These are phyloP conservation scores for Diaporthe citriasiana DNA, from an alignment of 2,329 filamentous ascomycete genomes.

Conservation along the genomic window DNA sequence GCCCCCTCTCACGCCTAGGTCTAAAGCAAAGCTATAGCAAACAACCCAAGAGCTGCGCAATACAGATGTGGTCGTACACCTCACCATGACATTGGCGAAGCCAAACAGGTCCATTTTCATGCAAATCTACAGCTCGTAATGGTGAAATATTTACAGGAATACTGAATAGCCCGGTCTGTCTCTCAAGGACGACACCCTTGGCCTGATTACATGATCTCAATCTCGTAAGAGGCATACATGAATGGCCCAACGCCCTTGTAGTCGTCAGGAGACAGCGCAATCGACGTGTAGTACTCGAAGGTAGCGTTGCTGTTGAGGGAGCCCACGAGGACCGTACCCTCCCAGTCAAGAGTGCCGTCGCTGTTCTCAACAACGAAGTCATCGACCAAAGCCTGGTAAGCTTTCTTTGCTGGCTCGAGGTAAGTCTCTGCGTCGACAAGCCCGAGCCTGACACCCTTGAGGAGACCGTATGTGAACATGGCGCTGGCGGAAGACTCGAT, in stretches of 20 bases:
- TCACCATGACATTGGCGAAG: neutral
- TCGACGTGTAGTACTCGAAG: conserved; percentile 59
- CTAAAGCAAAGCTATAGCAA: neutral
- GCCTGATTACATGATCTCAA: conserved; percentile 29
- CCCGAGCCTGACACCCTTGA: conserved; percentile 55
- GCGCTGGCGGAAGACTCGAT: conserved; percentile 61
- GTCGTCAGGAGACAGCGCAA: conserved; percentile 51
- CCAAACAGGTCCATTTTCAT: neutral
- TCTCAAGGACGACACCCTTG: neutral
- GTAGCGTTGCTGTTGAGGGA: conserved; percentile 59
- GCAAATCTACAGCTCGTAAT: conserved; percentile 9
- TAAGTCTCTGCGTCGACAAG: conserved; percentile 43
- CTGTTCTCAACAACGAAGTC: conserved; percentile 57
- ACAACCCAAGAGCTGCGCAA: neutral
- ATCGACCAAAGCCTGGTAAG: conserved; percentile 55
- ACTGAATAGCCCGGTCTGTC: neutral
- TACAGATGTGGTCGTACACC: neutral
- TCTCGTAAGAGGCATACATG: conserved; percentile 51
- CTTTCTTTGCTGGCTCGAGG: conserved; percentile 52
- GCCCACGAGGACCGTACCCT: conserved; percentile 63
- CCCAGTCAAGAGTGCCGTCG: conserved; percentile 60
- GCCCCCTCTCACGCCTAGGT: too few species aligned
- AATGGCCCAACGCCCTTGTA: conserved; percentile 52
- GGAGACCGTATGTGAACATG: conserved; percentile 59
- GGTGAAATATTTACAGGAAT: conserved; percentile 27